Base-by-base conservation (phyloP, 768 basidiomycete species). In the Mrakia gelida region DNA sequence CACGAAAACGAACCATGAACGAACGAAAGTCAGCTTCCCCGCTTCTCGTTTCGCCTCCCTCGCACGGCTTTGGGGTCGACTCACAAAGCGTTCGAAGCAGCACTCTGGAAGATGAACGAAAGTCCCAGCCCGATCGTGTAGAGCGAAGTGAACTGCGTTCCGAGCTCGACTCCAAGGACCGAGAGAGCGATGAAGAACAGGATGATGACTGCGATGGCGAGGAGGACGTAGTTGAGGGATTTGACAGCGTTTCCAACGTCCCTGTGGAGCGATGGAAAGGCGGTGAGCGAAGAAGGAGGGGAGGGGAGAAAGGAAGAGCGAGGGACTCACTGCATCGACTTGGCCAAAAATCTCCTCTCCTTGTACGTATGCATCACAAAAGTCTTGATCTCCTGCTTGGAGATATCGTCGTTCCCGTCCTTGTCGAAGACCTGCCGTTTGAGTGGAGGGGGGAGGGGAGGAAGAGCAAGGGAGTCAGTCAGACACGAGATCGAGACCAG, bases 91-190 rank as follows among this genome's bases (percentile, higher is more conserved):
- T 85, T 87, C 79, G 90, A 89, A 30, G 92, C 90, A 7, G 92
- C 84, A 80, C 86, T 88, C 85, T 92, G 92, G 87, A 93, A 93
- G 80, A 93, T 87, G 81, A 93, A 93, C 82, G 91, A 92, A 15
- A 89, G 89, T 8, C 90, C 92, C 78, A 93, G 88, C 18, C 86
- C 88, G 80, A 92, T 82, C 26, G 67, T 41, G 41, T 70, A 70
- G 0, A 92, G 85, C 83, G 91, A 74, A 13, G 67, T 73, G 67
- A 74, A n/a, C 61, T 78, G 76, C 11, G 87, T 85, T n/a, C 87
- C 88, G 52, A 92, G 85, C 61, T 90, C 84, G 56, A 93, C 88
- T 2, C 89, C 88, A 7, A 59, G 59, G 41, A 93, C 86, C 79
- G 90, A 90, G 78, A 92, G 84, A 76, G 90, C 88, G 83, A 93